A percentile compares a stretch with the other conserved stretches of the same genome.
Evolutionary conservation across 306 rosid species (phyloP).

Genomic region (Macrotyloma uniflorum): DNA sequence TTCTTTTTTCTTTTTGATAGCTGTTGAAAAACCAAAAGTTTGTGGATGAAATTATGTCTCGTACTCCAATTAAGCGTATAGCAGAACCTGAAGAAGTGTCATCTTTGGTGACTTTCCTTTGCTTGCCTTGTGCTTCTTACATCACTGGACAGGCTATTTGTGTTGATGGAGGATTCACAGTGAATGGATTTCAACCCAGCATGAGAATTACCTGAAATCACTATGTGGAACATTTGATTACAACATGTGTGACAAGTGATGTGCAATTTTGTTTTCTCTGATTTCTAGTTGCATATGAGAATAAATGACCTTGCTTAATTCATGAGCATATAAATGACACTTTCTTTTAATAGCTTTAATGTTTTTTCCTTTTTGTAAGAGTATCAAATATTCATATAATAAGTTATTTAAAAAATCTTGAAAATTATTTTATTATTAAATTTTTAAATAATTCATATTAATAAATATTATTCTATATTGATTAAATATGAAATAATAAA

Average conservation of each 20-base stretch:
- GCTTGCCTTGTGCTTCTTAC: conserved; percentile 86
- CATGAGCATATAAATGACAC: neutral
- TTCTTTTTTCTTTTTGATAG: conserved; percentile 27
- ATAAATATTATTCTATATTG: too few species aligned
- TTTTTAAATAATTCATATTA: too few species aligned
- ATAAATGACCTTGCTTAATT: neutral
- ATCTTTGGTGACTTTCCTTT: conserved; percentile 75
- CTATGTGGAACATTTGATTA: neutral
- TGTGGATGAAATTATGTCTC: conserved; percentile 49
- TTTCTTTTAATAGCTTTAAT: neutral
- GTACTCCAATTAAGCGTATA: conserved; percentile 67
- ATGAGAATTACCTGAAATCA: conserved; percentile 41
- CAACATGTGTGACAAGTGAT: neutral
- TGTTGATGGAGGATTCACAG: conserved; percentile 86
- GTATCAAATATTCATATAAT: too few species aligned
- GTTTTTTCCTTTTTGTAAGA: neutral
- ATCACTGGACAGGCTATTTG: conserved; percentile 76
- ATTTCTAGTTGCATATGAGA: neutral
- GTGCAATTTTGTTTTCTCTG: neutral
- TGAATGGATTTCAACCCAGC: conserved; percentile 59
- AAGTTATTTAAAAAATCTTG: too few species aligned
- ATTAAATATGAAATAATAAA: too few species aligned
- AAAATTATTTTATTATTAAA: too few species aligned
- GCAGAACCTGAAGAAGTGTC: conserved; percentile 82
- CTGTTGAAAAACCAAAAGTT: conserved; percentile 53